Base-by-base conservation (phyloP, 495 filamentous ascomycete species). In the Terfezia claveryi region DNA sequence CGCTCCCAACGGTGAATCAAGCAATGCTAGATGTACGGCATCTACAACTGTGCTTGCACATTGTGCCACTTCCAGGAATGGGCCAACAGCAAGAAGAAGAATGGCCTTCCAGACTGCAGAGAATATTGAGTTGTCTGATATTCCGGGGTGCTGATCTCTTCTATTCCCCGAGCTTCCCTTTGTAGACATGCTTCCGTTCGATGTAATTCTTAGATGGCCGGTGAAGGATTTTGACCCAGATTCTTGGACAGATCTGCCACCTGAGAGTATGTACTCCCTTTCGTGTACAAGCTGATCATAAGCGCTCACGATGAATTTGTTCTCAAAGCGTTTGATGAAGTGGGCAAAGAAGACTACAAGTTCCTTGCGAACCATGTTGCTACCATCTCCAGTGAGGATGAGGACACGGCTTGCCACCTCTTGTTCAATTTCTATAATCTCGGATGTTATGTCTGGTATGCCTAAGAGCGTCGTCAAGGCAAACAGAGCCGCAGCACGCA, bases 101-200 rank as follows among this genome's bases (percentile, higher is more conserved):
- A 94, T 72, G 55, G 94, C 88, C 64, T 92, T 88, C 91, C 91
- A 96, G 55, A 92, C 81, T 1, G 87, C 82, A 9, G 84, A 81
- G 66, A 88, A 94, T 16, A 94, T 82, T 0, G 85, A 92, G 59
- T 92, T 86, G 32, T 82, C 80, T 10, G 87, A 86, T 10, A 94
- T 64, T 2, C 77, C 73, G 52, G 60, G 57, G 37, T 56, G 56
- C 11, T 64, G 58, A 17, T 57, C 58, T 49, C 52, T 62, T 54
- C 41, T 62, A 49, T 36, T 64, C 3, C 14, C 38, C 16, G 57
- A 38, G 41, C 23, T 20, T 49, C 56, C 51, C 2, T 54, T 56
- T 12, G 23, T 49, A 20, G 41, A 20, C 10, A 50, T 38, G 8
- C 38, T 20, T 8, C 63, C 57, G 49, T 60, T 60, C 23, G 63